Conservation (phyloP, 2,329 filamentous ascomycete species). For the Corniculantispora saksenae region DNA sequence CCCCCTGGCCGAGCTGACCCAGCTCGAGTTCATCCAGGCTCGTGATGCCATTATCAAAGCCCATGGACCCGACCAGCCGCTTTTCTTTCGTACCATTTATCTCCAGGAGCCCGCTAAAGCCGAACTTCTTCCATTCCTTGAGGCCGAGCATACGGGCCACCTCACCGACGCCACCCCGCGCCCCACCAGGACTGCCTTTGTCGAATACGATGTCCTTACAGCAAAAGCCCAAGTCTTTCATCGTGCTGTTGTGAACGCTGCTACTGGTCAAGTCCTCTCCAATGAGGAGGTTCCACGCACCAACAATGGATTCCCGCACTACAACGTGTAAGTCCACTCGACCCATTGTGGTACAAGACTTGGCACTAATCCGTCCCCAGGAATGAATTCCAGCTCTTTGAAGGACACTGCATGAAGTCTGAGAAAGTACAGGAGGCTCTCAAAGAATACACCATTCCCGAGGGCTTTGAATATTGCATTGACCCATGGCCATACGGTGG, state of each 20-base stretch:
- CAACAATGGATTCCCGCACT: slow-evolving; percentile 38
- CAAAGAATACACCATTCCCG: slow-evolving; percentile 47
- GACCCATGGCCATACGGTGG: slow-evolving; percentile 70
- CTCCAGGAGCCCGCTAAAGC: slow-evolving; percentile 63
- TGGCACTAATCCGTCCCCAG: slow-evolving; percentile 24
- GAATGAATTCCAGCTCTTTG: slow-evolving; percentile 42
- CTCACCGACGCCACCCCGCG: slow-evolving; percentile 44
- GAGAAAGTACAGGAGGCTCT: slow-evolving; percentile 49
- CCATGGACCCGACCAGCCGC: slow-evolving; percentile 24
- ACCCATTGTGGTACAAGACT: not conserved
- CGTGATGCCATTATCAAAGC: slow-evolving; percentile 45
- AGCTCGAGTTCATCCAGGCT: slow-evolving; percentile 51
- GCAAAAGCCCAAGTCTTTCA: slow-evolving; percentile 34
- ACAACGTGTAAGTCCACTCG: slow-evolving; percentile 30
- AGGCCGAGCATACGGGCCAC: slow-evolving; percentile 59
- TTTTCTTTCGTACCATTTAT: slow-evolving; percentile 60
- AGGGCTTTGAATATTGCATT: slow-evolving; percentile 45
- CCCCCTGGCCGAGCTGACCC: slow-evolving; percentile 51
- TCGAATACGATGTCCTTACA: slow-evolving; percentile 46
- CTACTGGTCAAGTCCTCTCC: slow-evolving; percentile 31
- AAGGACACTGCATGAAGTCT: slow-evolving; percentile 43
- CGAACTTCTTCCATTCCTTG: slow-evolving; percentile 59
- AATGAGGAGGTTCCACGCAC: slow-evolving; percentile 25
- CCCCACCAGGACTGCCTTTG: slow-evolving; percentile 47
- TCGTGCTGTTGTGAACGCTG: slow-evolving; percentile 42